phyloP scores from a whole-genome alignment of 805 yeast genomes.

The Saturnispora diversa region DNA sequence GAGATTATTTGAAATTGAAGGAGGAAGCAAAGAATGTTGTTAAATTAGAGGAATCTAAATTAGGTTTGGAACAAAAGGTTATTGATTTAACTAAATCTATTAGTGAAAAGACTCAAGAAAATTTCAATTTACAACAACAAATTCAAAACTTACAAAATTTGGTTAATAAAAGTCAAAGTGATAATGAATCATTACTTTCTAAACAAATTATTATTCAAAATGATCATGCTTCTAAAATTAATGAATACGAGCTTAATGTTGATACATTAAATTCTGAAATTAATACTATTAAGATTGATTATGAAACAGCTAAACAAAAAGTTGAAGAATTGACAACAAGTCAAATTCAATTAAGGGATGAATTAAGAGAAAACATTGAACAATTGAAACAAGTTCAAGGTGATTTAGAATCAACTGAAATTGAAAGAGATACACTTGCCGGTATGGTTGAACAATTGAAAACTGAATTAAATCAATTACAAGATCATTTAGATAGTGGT shows the following conservation, averaged over 20 bases:
- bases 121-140: slow-evolving; percentile 59
- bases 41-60: slow-evolving; percentile 85
- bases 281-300: slow-evolving; percentile 44
- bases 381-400: slow-evolving; percentile 55
- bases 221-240: slow-evolving; percentile 36
- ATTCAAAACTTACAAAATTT: slow-evolving; percentile 45
- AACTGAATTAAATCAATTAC: slow-evolving; percentile 31
- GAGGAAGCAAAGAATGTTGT: slow-evolving; percentile 89
- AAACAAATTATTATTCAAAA: slow-evolving; percentile 48
- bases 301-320: slow-evolving; percentile 48
- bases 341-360: slow-evolving; percentile 56
- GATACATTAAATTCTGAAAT: slow-evolving; percentile 49
- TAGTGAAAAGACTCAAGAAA: slow-evolving; percentile 72
- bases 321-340: slow-evolving; percentile 52
- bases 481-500: slow-evolving; percentile 24
- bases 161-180: slow-evolving; percentile 45
- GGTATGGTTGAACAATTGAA: slow-evolving; percentile 50
- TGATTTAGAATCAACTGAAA: slow-evolving; percentile 49
- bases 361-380: slow-evolving; percentile 51
- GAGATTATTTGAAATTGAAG: slow-evolving; percentile 54
- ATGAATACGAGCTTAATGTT: slow-evolving; percentile 42
- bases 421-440: slow-evolving; percentile 59
- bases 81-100: slow-evolving; percentile 85
- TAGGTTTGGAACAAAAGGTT: slow-evolving; percentile 93
- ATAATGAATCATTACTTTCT: slow-evolving; percentile 45